These are phyloP conservation scores for Elasticomyces elasticus DNA, from an alignment of 495 filamentous ascomycete species.

Conservation along the genomic window DNA sequence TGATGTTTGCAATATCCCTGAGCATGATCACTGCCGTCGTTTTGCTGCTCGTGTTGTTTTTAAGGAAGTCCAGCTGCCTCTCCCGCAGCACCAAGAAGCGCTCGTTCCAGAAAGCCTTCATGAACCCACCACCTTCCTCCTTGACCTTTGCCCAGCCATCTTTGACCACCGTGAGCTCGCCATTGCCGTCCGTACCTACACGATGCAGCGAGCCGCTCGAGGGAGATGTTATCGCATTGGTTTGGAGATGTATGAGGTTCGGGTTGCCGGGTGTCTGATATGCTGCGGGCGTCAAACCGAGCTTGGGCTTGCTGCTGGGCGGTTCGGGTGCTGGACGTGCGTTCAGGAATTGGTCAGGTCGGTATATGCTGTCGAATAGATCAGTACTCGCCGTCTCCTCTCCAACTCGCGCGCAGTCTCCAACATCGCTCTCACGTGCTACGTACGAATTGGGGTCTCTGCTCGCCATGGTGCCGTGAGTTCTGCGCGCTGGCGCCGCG, in stretches of 20 bases:
- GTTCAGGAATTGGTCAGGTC: slow-evolving; percentile 69
- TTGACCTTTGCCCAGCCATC: slow-evolving; percentile 79
- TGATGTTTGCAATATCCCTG: slow-evolving; percentile 73
- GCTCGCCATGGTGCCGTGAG: not conserved
- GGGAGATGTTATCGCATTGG: slow-evolving; percentile 66
- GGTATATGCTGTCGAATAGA: slow-evolving; percentile 30
- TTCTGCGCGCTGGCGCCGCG: not conserved
- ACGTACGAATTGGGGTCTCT: not conserved
- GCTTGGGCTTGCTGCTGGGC: slow-evolving; percentile 67
- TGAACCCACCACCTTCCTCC: slow-evolving; percentile 60
- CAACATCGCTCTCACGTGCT: not conserved
- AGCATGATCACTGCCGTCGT: slow-evolving; percentile 68
- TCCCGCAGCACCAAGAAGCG: slow-evolving; percentile 82
- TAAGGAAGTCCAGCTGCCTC: slow-evolving; percentile 81
- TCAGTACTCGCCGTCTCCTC: too few species aligned
- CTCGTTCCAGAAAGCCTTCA: slow-evolving; percentile 84
- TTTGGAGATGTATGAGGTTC: slow-evolving; percentile 27
- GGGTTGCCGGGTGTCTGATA: slow-evolving; percentile 60
- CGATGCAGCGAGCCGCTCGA: slow-evolving; percentile 39
- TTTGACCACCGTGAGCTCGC: slow-evolving; percentile 58
- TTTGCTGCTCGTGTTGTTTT: slow-evolving; percentile 69
- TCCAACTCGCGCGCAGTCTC: too few species aligned
- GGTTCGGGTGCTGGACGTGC: slow-evolving; percentile 88
- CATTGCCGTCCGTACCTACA: slow-evolving; percentile 33
- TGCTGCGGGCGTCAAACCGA: slow-evolving; percentile 61